Evolutionary conservation across 108 stramenopile species (phyloP), one percentile per base, ranked within the genome.

Genomic region (Cyclotella choctawhatcheeana): DNA sequence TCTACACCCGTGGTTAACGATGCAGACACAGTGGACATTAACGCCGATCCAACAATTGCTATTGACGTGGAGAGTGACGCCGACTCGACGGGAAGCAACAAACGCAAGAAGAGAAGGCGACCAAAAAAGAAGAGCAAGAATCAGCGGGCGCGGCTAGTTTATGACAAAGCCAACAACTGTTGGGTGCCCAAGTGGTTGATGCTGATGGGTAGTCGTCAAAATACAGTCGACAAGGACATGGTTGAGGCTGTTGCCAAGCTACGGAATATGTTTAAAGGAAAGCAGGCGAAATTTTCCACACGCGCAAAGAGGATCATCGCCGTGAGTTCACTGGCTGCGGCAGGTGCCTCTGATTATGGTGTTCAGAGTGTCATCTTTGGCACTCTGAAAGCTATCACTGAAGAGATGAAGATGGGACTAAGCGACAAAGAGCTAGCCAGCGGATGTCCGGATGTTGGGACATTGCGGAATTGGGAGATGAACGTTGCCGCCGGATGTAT

Each of bases 341-440:
- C 17, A 4, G 47, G 47, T n/a, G 47, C 47, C 4, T 48, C 47
- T 4, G 47, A 48, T n/a, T 48, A 48, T n/a, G 47, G 47, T 17
- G 47, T 48, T 48, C 47, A 48, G 17, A 48, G 47, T n/a, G 47
- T 48, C 4, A 48, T 48, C 8, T 48, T 48, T 48, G 47, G 47
- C 47, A 48, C 47, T n/a, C 8, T 48, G n/a, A 48, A 48, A n/a
- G 47, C 47, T n/a, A 48, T 48, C 16, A 48, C 47, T n/a, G 47
- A 48, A n/a, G 47, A 48, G 47, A 48, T 48, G 47, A n/a, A n/a
- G 4, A n/a, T 48, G n/a, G 47, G n/a, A 4, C 18, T 48, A n/a
- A 48, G 4, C 4, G 17, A 10, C 12, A 48, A 48, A 48, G 16
- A 48, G n/a, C 18, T 48, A n/a, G 47, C 47, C 12, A 48, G n/a